Evolutionary conservation across 768 basidiomycete genomes (phyloP).

Genomic region (Candolleomyces efflorescens): DNA sequence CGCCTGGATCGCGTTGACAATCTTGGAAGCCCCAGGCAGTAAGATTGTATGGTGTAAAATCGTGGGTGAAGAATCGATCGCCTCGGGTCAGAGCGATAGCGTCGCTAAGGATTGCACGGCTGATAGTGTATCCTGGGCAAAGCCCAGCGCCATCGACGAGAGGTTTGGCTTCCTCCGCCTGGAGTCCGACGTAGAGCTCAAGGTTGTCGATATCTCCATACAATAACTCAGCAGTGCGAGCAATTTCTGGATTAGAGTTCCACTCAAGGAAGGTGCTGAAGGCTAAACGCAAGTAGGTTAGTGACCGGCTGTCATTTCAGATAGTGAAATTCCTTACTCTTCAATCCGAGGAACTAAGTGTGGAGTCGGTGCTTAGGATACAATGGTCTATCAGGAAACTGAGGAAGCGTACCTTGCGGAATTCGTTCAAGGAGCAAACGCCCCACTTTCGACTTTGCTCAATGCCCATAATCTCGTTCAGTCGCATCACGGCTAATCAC

Average conservation of each 20-base stretch:
- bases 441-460: slow-evolving; percentile 75
- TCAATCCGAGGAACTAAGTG: slow-evolving; percentile 65
- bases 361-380: not conserved
- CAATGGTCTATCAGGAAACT: no score
- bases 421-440: slow-evolving; percentile 80
- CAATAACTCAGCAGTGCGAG: slow-evolving; percentile 21
- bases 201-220: not conserved
- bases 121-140: slow-evolving; percentile 83
- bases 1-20: slow-evolving; percentile 69
- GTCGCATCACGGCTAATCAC: slow-evolving; percentile 48
- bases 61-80: slow-evolving; percentile 78
- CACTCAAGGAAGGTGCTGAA: slow-evolving; percentile 73
- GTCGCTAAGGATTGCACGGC: slow-evolving; percentile 81
- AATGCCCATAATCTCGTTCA: slow-evolving; percentile 85
- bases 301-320: no score
- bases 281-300: slow-evolving; percentile 31
- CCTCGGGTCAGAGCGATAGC: slow-evolving; percentile 85
- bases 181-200: slow-evolving; percentile 42
- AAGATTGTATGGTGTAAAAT: slow-evolving; percentile 76
- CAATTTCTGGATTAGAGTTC: slow-evolving; percentile 71
- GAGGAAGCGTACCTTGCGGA: slow-evolving; percentile 45
- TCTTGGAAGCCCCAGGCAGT: slow-evolving; percentile 85
- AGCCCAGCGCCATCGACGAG: slow-evolving; percentile 76
- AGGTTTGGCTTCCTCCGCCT: slow-evolving; percentile 75
- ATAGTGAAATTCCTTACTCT: slow-evolving; percentile 57